A percentile compares a stretch with the other conserved stretches of the same genome.
phyloP scores from a whole-genome alignment of 1,139 yeast genomes.

The Scheffersomyces stambukii region DNA sequence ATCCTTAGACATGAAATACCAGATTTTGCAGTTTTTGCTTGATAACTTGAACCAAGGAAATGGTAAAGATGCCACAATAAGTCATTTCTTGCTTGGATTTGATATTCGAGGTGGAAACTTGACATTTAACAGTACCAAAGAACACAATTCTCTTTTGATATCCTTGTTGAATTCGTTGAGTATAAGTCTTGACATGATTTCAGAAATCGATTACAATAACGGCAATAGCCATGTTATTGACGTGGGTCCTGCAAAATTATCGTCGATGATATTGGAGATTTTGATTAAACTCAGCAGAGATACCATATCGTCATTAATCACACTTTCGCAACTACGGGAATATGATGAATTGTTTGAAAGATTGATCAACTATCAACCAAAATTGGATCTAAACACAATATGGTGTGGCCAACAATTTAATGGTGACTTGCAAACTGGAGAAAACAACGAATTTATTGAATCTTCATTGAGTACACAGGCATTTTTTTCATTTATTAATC shows the following conservation, averaged over 20 bases:
- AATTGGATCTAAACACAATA: slow-evolving; percentile 38
- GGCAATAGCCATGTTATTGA: slow-evolving; percentile 39
- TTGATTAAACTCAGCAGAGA: slow-evolving; percentile 56
- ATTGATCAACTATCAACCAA: slow-evolving; percentile 52
- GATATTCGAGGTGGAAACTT: slow-evolving; percentile 32
- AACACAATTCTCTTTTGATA: slow-evolving; percentile 46
- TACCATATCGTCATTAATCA: slow-evolving; percentile 47
- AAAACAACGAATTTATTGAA: slow-evolving; percentile 29
- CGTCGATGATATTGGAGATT: slow-evolving; percentile 57
- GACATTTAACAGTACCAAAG: slow-evolving; percentile 12
- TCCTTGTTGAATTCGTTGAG: slow-evolving; percentile 49
- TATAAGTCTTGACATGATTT: slow-evolving; percentile 41
- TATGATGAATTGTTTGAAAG: slow-evolving; percentile 46
- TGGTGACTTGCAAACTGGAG: slow-evolving; percentile 27
- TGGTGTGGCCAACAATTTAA: slow-evolving; percentile 54
- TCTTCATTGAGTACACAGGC: slow-evolving; percentile 44
- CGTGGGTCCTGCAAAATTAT: slow-evolving; percentile 52
- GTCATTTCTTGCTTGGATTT: slow-evolving; percentile 79
- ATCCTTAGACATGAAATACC: slow-evolving; percentile 47
- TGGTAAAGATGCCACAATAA: slow-evolving; percentile 45
- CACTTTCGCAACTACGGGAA: slow-evolving; percentile 50
- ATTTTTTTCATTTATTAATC: slow-evolving; percentile 56
- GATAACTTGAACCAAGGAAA: slow-evolving; percentile 42
- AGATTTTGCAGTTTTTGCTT: slow-evolving; percentile 55
- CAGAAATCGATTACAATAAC: slow-evolving; percentile 32